These are phyloP conservation scores for Xylaria scruposa DNA, from an alignment of 495 filamentous ascomycete genomes.

Conservation along the genomic window DNA sequence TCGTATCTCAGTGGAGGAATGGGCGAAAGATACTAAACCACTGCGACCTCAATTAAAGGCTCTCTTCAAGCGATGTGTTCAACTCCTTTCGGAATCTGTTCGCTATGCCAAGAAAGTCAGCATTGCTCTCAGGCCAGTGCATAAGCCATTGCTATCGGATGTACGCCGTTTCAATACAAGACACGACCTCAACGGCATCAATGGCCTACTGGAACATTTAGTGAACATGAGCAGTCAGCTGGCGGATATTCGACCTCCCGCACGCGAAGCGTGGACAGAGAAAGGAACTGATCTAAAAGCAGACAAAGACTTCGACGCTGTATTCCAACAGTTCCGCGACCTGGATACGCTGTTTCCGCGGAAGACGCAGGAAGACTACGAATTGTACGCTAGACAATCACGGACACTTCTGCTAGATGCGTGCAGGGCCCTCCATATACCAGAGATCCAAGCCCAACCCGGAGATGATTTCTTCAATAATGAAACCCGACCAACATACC, in stretches of 20 bases:
- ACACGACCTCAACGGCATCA: neutral
- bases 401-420: slow-evolving; percentile 12
- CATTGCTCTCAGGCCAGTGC: neutral
- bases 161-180: neutral
- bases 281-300: neutral
- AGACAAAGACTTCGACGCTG: neutral
- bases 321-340: slow-evolving; percentile 20
- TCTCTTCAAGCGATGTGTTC: slow-evolving; percentile 19
- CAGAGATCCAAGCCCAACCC: neutral
- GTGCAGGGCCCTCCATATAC: slow-evolving; percentile 21
- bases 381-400: slow-evolving; percentile 10
- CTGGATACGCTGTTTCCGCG: neutral
- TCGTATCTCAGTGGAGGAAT: neutral
- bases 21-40: neutral
- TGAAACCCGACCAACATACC: slow-evolving; percentile 31
- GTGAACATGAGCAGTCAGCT: neutral
- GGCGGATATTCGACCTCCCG: neutral
- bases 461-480: slow-evolving; percentile 16
- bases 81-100: slow-evolving; percentile 4
- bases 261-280: neutral
- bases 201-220: neutral
- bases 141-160: slow-evolving; percentile 3
- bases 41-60: neutral
- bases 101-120: neutral
- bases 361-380: slow-evolving; percentile 9